Percentiles rank a stretch among this genome's conserved stretches.
Conservation (phyloP, 495 filamentous ascomycete genomes). For the Penicillium pulvis region DNA sequence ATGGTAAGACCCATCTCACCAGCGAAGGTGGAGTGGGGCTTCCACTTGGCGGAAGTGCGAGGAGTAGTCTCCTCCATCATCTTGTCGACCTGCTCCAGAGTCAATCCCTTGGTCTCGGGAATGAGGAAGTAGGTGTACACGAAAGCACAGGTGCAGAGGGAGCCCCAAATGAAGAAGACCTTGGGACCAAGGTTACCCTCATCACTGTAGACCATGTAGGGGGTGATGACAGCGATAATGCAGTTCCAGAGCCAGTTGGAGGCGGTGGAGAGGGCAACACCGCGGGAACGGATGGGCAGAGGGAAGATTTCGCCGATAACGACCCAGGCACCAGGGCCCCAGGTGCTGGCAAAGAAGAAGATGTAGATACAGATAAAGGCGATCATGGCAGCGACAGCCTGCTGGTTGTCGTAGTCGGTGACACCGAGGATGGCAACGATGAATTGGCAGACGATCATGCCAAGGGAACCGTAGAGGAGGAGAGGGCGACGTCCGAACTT, state of each 20-base stretch:
- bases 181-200: constrained; percentile 71
- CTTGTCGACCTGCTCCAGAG: constrained; percentile 85
- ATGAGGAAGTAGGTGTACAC: constrained; percentile 80
- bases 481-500: constrained; percentile 79
- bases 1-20: constrained; percentile 60
- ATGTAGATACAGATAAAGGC: constrained; percentile 78
- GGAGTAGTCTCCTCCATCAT: constrained; percentile 88
- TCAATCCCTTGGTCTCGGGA: constrained; percentile 84
- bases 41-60: constrained; percentile 74
- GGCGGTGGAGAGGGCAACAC: constrained; percentile 77
- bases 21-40: constrained; percentile 72
- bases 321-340: constrained; percentile 77
- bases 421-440: constrained; percentile 77
- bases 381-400: constrained; percentile 66
- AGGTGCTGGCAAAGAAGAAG: constrained; percentile 76
- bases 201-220: constrained; percentile 71
- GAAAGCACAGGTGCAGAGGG: constrained; percentile 63
- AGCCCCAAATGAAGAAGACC: constrained; percentile 87
- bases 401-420: constrained; percentile 50
- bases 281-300: constrained; percentile 77
- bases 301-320: constrained; percentile 88
- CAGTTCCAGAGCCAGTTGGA: constrained; percentile 90
- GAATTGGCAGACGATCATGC: constrained; percentile 86
- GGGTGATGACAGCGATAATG: constrained; percentile 72
- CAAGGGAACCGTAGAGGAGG: constrained; percentile 74